Evolutionary conservation across 2,329 filamentous ascomycete genomes (phyloP).

Genomic region (Exophiala sp.): DNA sequence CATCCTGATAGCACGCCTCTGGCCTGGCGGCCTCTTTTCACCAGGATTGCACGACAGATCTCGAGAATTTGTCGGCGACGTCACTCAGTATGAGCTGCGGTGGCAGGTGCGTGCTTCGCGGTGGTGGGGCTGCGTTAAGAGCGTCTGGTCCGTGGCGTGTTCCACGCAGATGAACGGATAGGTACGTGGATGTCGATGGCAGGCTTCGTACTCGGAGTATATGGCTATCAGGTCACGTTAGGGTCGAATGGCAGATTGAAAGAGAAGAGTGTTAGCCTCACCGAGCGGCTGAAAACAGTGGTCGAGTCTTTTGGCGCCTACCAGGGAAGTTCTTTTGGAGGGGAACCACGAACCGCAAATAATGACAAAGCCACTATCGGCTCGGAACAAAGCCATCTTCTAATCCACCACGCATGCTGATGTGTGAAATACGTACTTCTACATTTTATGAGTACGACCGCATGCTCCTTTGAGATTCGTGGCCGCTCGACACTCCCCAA

Average conservation of each 20-base stretch:
- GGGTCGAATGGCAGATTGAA: background rate
- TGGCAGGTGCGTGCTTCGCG: constrained; percentile 1
- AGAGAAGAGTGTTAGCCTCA: background rate
- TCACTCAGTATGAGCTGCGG: constrained; percentile 1
- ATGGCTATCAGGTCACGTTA: too few species aligned
- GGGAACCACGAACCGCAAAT: background rate
- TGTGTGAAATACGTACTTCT: too few species aligned
- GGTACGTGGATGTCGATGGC: too few species aligned
- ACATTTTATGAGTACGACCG: too few species aligned
- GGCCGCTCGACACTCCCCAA: too few species aligned
- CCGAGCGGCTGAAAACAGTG: background rate
- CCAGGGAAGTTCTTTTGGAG: background rate
- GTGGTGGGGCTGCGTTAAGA: background rate
- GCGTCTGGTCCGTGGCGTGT: too few species aligned
- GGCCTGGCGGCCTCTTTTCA: constrained; percentile 16
- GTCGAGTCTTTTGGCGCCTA: background rate
- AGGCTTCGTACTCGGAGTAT: too few species aligned
- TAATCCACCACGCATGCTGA: too few species aligned
- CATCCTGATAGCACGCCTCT: constrained; percentile 18
- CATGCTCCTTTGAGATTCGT: too few species aligned
- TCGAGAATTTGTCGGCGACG: background rate
- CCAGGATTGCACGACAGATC: constrained; percentile 6
- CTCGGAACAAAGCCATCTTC: background rate
- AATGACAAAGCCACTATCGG: constrained; percentile 2
- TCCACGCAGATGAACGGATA: too few species aligned